Evolutionary conservation across 495 filamentous ascomycete species (phyloP), one percentile per base, ranked within the genome.

Genomic region (Podospora pseudopauciseta): DNA sequence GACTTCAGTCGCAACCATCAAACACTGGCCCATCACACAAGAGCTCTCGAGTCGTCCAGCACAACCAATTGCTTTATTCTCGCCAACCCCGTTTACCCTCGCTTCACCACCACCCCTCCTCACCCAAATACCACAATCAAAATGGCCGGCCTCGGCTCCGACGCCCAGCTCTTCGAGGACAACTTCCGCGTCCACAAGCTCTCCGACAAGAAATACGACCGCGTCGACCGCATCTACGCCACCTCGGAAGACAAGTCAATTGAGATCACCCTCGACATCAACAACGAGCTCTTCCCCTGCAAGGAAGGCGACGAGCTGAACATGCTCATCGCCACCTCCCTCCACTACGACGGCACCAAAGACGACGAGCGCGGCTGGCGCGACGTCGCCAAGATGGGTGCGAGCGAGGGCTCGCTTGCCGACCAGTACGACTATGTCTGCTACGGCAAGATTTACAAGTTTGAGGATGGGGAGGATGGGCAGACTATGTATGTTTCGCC

Each of bases 391-490:
- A 84, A 87, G 77, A 71, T 72, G n/a, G 79, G 80, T 18, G 63
- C 65, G 39, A 74, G 66, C 67, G 92, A 96, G 76, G 80, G 86
- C 63, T 92, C 87, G 13, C 82, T 99, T 54, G 93, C 95, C 23
- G 93, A 98, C 77, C 88, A 91, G 78, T 99, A 88, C 69, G 96
- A 99, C 73, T 99, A 99, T 78, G 95, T 98, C 59, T 97, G 93
- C 79, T 88, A 97, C 79, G 95, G 95, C 68, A 98, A 97, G 87
- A 90, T 97, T 44, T 99, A 99, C 82, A 89, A 93, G 72, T 97
- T 98, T 77, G 93, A 96, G 80, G 95, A 97, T 77, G 91, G 86
- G 57, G 82, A 86, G 11, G 88, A 90, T 71, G 88, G 88, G 34
- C 88, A 91, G 75, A 92, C 85, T 65, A 95, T 97, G 95, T 97